These are phyloP conservation scores for Dictyostelium capitatum DNA, from an alignment of 78 protist genomes.

Conservation along the genomic window DNA sequence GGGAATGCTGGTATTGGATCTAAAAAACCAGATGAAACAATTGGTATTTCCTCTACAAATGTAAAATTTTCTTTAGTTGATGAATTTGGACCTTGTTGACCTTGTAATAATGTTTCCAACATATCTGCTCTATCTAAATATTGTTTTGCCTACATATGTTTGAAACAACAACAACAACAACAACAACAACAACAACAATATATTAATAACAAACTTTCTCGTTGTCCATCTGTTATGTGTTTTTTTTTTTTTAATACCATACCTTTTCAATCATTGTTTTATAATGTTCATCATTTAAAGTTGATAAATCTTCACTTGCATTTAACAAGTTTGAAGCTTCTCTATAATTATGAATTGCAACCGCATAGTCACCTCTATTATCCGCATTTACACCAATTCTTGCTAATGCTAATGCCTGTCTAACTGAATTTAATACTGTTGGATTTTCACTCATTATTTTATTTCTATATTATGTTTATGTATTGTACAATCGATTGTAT, in stretches of 20 bases:
- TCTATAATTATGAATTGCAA: constrained; percentile 63
- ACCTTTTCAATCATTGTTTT: constrained; percentile 74
- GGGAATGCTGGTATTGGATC: constrained; percentile 79
- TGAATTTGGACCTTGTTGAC: constrained; percentile 18
- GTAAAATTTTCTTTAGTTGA: constrained; percentile 62
- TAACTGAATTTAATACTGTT: constrained; percentile 68
- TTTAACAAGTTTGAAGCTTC: constrained; percentile 74
- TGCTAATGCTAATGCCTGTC: constrained; percentile 82
- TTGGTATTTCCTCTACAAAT: constrained; percentile 61
- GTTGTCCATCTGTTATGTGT: too few relatives aligned
- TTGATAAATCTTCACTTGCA: constrained; percentile 51
- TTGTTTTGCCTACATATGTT: constrained; percentile 73
- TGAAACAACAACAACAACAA: too few relatives aligned
- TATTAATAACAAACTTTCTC: neutral
- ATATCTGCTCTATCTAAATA: constrained; percentile 78
- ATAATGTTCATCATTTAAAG: constrained; percentile 71
- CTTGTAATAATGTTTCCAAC: constrained; percentile 54
- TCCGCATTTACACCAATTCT: constrained; percentile 83
- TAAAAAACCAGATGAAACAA: neutral
- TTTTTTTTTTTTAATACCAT: neutral
- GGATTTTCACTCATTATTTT: constrained; percentile 35
- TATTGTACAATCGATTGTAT: neutral
- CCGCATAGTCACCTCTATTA: constrained; percentile 78
- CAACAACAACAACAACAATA: too few relatives aligned
- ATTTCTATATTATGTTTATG: neutral